Evolutionary conservation across 345 rosid species (phyloP).

Genomic region (Syzygium aqueum): DNA sequence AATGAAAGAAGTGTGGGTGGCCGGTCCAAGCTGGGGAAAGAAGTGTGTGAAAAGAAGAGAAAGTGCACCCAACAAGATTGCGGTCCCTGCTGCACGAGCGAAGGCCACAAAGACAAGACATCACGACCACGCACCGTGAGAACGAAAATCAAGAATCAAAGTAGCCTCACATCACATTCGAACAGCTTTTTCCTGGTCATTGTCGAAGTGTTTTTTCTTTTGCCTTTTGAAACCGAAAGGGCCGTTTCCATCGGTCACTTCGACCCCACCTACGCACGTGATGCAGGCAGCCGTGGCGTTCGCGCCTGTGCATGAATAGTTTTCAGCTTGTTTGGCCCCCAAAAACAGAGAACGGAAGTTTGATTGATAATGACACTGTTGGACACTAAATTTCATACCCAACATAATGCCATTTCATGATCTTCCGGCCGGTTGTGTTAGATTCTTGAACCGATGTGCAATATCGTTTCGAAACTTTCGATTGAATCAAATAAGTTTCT

Average conservation of each 20-base stretch:
- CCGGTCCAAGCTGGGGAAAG: neutral
- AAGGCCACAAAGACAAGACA: neutral
- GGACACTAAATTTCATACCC: neutral
- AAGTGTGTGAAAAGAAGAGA: neutral
- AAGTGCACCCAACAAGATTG: neutral
- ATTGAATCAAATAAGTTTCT: neutral
- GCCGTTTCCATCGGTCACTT: neutral
- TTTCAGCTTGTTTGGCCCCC: neutral
- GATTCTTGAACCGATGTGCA: neutral
- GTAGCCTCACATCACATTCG: neutral
- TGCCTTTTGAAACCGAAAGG: neutral
- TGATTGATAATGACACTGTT: neutral
- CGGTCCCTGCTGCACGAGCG: neutral
- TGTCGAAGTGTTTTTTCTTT: neutral
- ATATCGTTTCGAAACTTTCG: neutral
- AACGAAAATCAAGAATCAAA: neutral
- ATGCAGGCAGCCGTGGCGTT: neutral
- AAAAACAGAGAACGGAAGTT: neutral
- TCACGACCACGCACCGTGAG: neutral
- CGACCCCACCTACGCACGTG: neutral
- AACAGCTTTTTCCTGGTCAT: neutral
- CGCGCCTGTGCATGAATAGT: neutral
- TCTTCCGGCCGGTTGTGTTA: neutral
- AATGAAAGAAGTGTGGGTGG: neutral
- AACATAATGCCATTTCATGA: neutral